Percentiles rank a stretch among this genome's conserved stretches.
Evolutionary conservation across 139 green algal species (phyloP).

Genomic region (Coelastrella sp.): DNA sequence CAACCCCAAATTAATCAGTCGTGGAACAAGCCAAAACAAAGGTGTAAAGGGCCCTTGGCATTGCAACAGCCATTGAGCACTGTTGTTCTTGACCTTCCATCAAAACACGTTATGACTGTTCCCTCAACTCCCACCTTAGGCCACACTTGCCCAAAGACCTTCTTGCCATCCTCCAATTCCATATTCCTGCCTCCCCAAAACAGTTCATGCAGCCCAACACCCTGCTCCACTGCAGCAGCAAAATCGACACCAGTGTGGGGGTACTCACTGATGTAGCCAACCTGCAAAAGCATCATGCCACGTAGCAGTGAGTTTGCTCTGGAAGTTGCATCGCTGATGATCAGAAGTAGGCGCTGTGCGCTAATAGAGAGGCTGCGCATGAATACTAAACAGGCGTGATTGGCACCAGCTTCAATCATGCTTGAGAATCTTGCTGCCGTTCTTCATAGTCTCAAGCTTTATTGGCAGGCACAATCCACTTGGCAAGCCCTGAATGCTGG

Average conservation of each 20-base stretch:
- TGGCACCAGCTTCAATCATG: no score
- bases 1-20: no score
- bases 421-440: no score
- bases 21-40: no score
- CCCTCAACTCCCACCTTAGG: constrained; percentile 49
- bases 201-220: constrained; percentile 47
- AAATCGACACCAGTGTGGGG: constrained; percentile 52
- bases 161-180: constrained; percentile 34
- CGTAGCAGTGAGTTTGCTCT: no score
- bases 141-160: constrained; percentile 70
- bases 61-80: neutral
- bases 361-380: no score
- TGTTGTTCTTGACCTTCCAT: neutral
- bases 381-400: no score
- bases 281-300: constrained; percentile 46
- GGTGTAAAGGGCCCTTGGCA: neutral
- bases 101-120: neutral
- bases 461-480: no score
- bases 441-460: no score
- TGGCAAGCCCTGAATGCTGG: no score
- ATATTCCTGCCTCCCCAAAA: constrained; percentile 64
- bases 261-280: constrained; percentile 82
- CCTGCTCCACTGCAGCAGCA: neutral
- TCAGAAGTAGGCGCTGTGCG: no score
- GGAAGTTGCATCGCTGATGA: no score